Evolutionary conservation across 257 asterid genomes (phyloP), one percentile per base, ranked within the genome.

Genomic region (Leonotis leonurus): DNA sequence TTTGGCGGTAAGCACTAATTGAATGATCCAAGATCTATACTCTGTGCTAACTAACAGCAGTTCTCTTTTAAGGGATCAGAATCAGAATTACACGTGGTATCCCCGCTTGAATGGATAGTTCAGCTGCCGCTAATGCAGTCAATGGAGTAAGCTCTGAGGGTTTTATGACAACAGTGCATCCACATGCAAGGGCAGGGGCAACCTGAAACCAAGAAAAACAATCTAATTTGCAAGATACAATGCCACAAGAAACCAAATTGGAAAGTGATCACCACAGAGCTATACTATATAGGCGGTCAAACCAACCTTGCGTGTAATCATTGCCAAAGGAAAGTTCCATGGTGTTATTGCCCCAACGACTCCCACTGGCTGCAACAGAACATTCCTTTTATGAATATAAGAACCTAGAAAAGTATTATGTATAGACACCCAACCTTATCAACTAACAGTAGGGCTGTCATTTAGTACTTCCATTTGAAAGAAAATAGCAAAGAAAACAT

Each of bases 251-350:
- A 46, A 65, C 26, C 33, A 49, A 27, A 30, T 18, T 14, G 21
- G 66, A 68, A 18, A 49, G 8, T 24, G 29, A 69, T 67, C 14
- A 62, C 14, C 44, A 50, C n/a, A 44, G 35, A 46, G 59, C 25
- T 54, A 61, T 35, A 32, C 26, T 22, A 54, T n/a, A 33, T 27
- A 29, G 10, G 45, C 60, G 62, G 48, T 27, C 56, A 53, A 58
- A 61, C 76, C 37, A 48, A 88, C 95, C 81, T 93, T 93, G 78
- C 99, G 87, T 21, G 99, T 93, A 61, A 93, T 87, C 99, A 93
- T 90, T 59, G 99, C 99, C 85, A 93, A 56, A 24, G 97, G 99
- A 59, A 93, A 89, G 79, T 93, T 93, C 99, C 99, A 93, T 49
- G 99, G 97, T 3, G 97, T 84, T 54, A 93, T 76, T 62, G 92